Percentiles rank a stretch among this genome's conserved stretches.
These are phyloP conservation scores for Ormosia semicastrata DNA, from an alignment of 306 rosid genomes.

Conservation along the genomic window DNA sequence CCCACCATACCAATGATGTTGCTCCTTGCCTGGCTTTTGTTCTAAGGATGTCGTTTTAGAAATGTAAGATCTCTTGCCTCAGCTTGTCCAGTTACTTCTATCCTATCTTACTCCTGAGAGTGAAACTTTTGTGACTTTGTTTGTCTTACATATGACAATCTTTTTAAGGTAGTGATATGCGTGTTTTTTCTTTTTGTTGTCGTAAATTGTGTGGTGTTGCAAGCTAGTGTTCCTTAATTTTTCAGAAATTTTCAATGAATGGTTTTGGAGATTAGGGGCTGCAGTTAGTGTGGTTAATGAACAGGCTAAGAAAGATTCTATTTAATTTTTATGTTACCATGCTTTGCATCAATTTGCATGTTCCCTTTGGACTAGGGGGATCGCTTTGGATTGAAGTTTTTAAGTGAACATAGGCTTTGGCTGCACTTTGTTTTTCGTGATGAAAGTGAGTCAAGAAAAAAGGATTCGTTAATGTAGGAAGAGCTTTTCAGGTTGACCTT, in stretches of 20 bases:
- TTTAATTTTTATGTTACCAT: not conserved
- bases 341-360: constrained; percentile 28
- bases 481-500: not conserved
- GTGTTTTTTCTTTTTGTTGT: not conserved
- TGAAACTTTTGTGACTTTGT: not conserved
- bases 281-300: not conserved
- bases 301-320: not conserved
- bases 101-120: not conserved
- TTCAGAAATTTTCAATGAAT: not conserved
- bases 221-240: not conserved
- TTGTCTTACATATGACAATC: not conserved
- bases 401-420: no score
- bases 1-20: not conserved
- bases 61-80: constrained; percentile 37
- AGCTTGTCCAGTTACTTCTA: not conserved
- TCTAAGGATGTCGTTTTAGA: not conserved
- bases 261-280: not conserved
- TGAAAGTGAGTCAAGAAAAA: no score
- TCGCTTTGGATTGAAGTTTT: not conserved
- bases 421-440: no score
- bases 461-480: not conserved
- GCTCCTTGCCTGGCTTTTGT: not conserved
- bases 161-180: not conserved
- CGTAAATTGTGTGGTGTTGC: not conserved
- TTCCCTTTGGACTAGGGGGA: not conserved